phyloP scores from a whole-genome alignment of 352 stramenopile species.

The Globisporangium megalacanthum region DNA sequence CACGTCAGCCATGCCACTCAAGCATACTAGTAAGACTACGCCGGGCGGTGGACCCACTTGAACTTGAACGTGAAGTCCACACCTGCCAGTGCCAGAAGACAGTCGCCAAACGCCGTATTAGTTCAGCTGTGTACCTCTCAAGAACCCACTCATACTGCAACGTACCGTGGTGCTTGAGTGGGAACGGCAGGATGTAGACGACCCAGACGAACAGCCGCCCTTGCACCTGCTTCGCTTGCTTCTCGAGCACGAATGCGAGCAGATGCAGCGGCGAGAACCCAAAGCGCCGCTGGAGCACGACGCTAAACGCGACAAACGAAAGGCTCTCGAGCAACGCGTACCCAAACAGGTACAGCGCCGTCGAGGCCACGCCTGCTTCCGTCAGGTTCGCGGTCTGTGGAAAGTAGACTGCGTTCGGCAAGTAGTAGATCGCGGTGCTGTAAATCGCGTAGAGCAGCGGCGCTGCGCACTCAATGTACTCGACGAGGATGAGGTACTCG shows the following conservation, averaged over 20 bases:
- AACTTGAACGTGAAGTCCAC: constrained; percentile 6
- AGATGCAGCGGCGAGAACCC: constrained; percentile 20
- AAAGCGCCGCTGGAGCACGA: constrained; percentile 16
- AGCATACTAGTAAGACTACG: no score
- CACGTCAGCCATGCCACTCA: no score
- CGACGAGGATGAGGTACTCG: constrained; percentile 28
- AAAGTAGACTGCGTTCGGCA: constrained; percentile 21
- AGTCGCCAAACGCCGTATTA: neutral
- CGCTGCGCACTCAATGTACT: constrained; percentile 20
- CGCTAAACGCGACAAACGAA: constrained; percentile 13
- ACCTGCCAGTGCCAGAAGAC: constrained; percentile 6
- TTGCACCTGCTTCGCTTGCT: constrained; percentile 16
- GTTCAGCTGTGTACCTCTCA: no score
- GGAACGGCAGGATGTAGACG: constrained; percentile 22
- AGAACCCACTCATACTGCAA: neutral
- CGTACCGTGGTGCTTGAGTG: constrained; percentile 23
- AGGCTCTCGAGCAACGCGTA: constrained; percentile 19
- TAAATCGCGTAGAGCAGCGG: constrained; percentile 13
- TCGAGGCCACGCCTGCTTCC: constrained; percentile 3
- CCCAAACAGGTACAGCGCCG: constrained; percentile 10
- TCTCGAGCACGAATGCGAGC: constrained; percentile 42
- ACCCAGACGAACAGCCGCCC: constrained; percentile 22
- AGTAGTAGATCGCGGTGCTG: constrained; percentile 15
- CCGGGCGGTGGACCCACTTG: neutral
- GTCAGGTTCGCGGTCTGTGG: constrained; percentile 12